phyloP scores from a whole-genome alignment of 768 basidiomycete species.

The Serendipita sp. region DNA sequence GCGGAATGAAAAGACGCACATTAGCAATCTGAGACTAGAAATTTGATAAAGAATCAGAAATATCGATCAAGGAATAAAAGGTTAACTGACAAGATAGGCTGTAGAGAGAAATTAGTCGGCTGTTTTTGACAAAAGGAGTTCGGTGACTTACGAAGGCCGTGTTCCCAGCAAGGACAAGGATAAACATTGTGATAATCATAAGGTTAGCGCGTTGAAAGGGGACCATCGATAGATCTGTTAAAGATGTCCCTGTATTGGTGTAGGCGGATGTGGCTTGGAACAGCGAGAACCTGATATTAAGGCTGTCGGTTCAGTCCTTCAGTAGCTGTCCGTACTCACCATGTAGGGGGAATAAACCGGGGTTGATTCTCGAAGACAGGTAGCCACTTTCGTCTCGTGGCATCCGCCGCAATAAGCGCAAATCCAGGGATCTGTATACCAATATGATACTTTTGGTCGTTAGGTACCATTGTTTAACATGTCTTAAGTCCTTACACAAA shows the following conservation, averaged over 20 bases:
- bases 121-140: neutral
- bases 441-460: conserved; percentile 52
- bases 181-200: conserved; percentile 53
- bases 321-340: conserved; percentile 27
- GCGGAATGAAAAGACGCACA: conserved; percentile 34
- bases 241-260: conserved; percentile 75
- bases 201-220: conserved; percentile 79
- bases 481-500: conserved; percentile 55
- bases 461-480: conserved; percentile 1
- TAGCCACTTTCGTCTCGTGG: conserved; percentile 43
- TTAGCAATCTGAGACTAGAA: conserved; percentile 56
- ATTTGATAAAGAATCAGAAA: neutral
- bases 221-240: conserved; percentile 80
- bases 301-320: neutral
- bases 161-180: conserved; percentile 81
- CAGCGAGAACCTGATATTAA: conserved; percentile 47
- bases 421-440: conserved; percentile 51
- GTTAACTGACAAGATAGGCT: conserved; percentile 72
- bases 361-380: conserved; percentile 42
- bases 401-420: conserved; percentile 66
- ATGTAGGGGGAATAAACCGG: conserved; percentile 39
- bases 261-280: conserved; percentile 80
- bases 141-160: conserved; percentile 69
- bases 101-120: conserved; percentile 2
- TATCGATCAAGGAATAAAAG: neutral